A percentile compares a stretch with the other conserved stretches of the same genome.
Conservation (phyloP, 208 protist genomes). For the Phytomonas sp. region DNA sequence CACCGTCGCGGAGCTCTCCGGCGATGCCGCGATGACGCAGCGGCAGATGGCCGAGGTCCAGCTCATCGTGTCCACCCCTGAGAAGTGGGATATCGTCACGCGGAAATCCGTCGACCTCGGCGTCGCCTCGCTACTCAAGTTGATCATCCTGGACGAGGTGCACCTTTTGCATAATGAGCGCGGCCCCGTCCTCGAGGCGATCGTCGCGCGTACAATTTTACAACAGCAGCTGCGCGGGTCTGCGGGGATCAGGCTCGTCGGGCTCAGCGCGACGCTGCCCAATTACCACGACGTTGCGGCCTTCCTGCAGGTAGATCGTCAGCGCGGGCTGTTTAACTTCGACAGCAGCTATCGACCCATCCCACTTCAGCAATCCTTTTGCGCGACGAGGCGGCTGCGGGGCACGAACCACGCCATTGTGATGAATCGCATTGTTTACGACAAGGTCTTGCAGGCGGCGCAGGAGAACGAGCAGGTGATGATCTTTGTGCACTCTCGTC, state of each 20-base stretch:
- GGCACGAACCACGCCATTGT: slow-evolving; percentile 90
- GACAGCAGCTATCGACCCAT: slow-evolving; percentile 94
- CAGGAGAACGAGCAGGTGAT: slow-evolving; percentile 93
- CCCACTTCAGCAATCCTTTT: slow-evolving; percentile 97
- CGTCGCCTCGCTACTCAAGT: slow-evolving; percentile 66
- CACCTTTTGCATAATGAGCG: slow-evolving; percentile 99
- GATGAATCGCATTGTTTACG: slow-evolving; percentile 97
- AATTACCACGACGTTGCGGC: slow-evolving; percentile 98
- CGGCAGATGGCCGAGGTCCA: slow-evolving; percentile 95
- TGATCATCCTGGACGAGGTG: slow-evolving; percentile 98
- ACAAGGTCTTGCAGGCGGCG: slow-evolving; percentile 93
- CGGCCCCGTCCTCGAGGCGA: slow-evolving; percentile 98
- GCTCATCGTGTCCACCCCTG: slow-evolving; percentile 98
- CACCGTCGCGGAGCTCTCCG: slow-evolving; percentile 96
- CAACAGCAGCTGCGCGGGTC: slow-evolving; percentile 59
- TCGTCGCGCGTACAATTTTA: slow-evolving; percentile 95
- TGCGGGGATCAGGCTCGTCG: slow-evolving; percentile 95
- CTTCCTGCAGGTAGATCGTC: slow-evolving; percentile 95
- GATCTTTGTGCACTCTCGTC: slow-evolving; percentile 99
- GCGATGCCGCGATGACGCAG: slow-evolving; percentile 95
- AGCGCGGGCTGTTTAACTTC: slow-evolving; percentile 93
- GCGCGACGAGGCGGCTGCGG: slow-evolving; percentile 95
- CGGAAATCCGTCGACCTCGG: slow-evolving; percentile 95
- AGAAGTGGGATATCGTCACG: slow-evolving; percentile 99
- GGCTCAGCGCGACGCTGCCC: slow-evolving; percentile 98